Evolutionary conservation across 257 asterid species (phyloP).

Genomic region (Pogostemon cablin): DNA sequence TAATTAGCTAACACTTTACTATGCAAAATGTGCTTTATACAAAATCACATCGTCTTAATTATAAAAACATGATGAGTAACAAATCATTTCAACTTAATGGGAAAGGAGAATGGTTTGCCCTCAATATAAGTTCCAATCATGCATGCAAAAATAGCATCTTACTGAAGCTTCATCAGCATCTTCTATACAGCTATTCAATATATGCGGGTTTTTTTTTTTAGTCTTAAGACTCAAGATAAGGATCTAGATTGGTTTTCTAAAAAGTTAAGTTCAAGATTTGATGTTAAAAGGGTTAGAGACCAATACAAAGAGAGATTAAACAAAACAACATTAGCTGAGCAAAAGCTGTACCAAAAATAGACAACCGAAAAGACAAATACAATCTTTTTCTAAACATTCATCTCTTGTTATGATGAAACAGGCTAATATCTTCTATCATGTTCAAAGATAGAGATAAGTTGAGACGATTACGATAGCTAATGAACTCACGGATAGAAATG

Average conservation of each 20-base stretch:
- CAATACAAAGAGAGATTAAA: background rate
- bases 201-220: background rate
- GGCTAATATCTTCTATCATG: background rate
- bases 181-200: background rate
- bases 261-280: no score
- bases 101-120: background rate
- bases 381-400: background rate
- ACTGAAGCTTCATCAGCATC: background rate
- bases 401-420: background rate
- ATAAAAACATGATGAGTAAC: constrained; percentile 18
- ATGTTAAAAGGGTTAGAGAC: background rate
- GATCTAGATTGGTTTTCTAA: background rate
- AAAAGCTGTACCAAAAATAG: background rate
- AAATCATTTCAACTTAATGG: constrained; percentile 12
- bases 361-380: background rate
- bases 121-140: background rate
- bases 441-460: background rate
- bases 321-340: background rate
- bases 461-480: background rate
- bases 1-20: constrained; percentile 4
- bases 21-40: constrained; percentile 16
- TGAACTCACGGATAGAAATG: background rate
- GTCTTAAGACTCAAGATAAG: background rate
- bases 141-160: constrained; percentile 16
- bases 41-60: constrained; percentile 1